A percentile compares a stretch with the other conserved stretches of the same genome.
phyloP scores from a whole-genome alignment of 768 basidiomycete species.

The Phylloporus scabripes region DNA sequence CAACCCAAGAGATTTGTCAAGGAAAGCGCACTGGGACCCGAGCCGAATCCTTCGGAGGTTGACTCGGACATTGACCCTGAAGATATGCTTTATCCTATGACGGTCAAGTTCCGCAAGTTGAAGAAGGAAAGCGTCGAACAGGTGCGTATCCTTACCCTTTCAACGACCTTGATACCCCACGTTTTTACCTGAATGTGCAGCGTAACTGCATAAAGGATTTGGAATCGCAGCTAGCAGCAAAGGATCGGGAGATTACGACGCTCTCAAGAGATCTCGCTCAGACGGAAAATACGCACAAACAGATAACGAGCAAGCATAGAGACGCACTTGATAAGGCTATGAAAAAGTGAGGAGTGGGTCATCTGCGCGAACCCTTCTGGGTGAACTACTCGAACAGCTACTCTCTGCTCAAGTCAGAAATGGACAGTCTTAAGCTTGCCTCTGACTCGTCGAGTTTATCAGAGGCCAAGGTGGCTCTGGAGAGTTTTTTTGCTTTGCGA shows the following conservation, averaged over 20 bases:
- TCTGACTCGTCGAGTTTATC: constrained; percentile 16
- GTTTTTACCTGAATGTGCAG: constrained; percentile 5
- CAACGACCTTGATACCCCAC: neutral
- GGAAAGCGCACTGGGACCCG: constrained; percentile 5
- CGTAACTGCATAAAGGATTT: constrained; percentile 16
- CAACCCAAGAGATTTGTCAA: constrained; percentile 3
- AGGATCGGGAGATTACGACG: constrained; percentile 8
- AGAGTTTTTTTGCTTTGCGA: constrained; percentile 23
- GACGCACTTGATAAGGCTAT: constrained; percentile 15
- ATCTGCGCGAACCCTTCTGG: neutral
- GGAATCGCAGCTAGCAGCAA: constrained; percentile 16
- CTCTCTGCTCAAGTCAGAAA: constrained; percentile 24
- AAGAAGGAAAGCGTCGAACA: constrained; percentile 9
- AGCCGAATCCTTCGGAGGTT: neutral
- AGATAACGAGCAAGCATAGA: constrained; percentile 9
- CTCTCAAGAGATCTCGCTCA: constrained; percentile 14
- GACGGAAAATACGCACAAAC: constrained; percentile 12
- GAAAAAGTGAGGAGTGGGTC: constrained; percentile 15
- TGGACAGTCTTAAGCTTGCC: constrained; percentile 25
- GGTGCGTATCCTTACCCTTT: constrained; percentile 3
- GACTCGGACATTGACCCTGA: neutral
- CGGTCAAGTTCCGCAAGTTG: neutral
- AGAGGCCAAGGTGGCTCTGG: constrained; percentile 24
- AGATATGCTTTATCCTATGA: constrained; percentile 3
- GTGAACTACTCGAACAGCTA: constrained; percentile 18